A percentile compares a stretch with the other conserved stretches of the same genome.
Conservation (phyloP, 495 filamentous ascomycete genomes). For the Hypoxylon trugodes region DNA sequence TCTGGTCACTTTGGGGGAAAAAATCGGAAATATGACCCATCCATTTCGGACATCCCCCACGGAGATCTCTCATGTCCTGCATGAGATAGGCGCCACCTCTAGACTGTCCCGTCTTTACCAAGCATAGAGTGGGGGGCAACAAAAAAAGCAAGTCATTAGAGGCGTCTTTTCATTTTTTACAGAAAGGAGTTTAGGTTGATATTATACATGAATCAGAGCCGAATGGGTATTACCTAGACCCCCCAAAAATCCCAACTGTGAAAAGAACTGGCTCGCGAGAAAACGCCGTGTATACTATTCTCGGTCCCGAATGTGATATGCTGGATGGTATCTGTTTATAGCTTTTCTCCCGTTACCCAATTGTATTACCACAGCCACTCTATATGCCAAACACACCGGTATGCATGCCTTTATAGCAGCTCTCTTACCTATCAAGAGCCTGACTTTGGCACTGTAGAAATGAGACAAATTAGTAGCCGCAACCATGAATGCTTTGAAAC, state of each 20-base stretch:
- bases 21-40: too few species aligned
- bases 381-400: not conserved
- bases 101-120: too few species aligned
- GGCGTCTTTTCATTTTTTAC: not conserved
- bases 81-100: too few species aligned
- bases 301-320: not conserved
- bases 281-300: not conserved
- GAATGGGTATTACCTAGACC: constrained; percentile 2
- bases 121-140: too few species aligned
- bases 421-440: constrained; percentile 40
- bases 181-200: not conserved
- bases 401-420: not conserved
- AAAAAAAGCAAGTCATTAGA: too few species aligned
- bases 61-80: too few species aligned
- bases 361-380: too few species aligned
- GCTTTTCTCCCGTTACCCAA: not conserved
- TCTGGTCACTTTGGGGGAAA: too few species aligned
- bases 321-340: not conserved
- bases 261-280: not conserved
- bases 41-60: too few species aligned
- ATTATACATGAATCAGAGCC: constrained; percentile 11
- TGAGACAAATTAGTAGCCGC: not conserved
- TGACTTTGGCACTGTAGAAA: constrained; percentile 42
- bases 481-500: not conserved
- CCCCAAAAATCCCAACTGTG: not conserved